Base-by-base conservation (phyloP, 2,329 filamentous ascomycete species). In the Xylariaceae sp. region DNA sequence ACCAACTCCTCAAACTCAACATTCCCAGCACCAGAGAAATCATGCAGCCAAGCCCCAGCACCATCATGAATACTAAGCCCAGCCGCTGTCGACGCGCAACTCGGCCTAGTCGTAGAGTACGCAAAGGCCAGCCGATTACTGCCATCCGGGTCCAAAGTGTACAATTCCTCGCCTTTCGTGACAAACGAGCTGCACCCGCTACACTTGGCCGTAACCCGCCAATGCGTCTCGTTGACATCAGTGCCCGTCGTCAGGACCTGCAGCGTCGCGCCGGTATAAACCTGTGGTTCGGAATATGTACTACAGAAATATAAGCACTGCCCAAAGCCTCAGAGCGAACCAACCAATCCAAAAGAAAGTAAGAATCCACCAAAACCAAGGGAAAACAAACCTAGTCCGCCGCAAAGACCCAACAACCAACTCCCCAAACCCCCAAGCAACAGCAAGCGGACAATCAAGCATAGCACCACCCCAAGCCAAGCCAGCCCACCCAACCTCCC, bases 101-200 rank as follows among this genome's bases (percentile, higher is more conserved):
- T 55, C 10, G 67, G 67, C 54, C 59, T 62, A 41, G 55, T 55
- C 48, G 55, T 55, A 19, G 66, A 61, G 56, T 66, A 67, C 3
- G 68, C 68, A 49, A 68, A 69, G 2, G 67, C 89, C 2, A 99
- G 84, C 12, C 94, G 86, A 70, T 97, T 97, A 55, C 90, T 91
- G 47, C 92, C 94, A 61, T 96, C 95, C 51, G 97, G 79, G 68
- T 96, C 97, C 67, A 99, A n/a, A n/a, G n/a, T n/a, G n/a, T n/a
- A n/a, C n/a, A 84, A 15, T 45, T 59, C 51, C 63, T 65, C 49
- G 49, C 59, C 16, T 36, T 58, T 51, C 4, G 60, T 71, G 15
- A 67, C 65, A n/a, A 68, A 71, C 5, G 70, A 65, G 12, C 61
- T 68, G 36, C 67, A 74, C 15, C 68, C 68, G 15, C 63, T 66